Evolutionary conservation across 208 protist genomes (phyloP).

Genomic region (Crithidia expoeki): DNA sequence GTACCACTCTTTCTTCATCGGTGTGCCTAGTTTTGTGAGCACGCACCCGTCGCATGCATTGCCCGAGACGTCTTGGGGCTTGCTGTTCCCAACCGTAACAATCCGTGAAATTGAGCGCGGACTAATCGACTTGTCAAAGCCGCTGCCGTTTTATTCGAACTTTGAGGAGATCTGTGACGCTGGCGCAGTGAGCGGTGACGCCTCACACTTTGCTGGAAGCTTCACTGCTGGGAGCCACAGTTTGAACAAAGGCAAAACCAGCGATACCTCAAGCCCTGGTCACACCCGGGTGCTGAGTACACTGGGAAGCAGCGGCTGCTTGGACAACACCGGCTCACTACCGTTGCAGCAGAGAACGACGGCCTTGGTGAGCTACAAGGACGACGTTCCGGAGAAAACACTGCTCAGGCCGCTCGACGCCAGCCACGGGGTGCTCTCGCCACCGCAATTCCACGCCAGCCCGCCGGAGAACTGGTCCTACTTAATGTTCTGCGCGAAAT

Average conservation of each 20-base stretch:
- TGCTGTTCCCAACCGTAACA: constrained; percentile 59
- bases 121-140: constrained; percentile 25
- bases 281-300: constrained; percentile 26
- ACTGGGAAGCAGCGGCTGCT: constrained; percentile 24
- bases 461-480: constrained; percentile 54
- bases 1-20: constrained; percentile 69
- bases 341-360: constrained; percentile 24
- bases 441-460: constrained; percentile 28
- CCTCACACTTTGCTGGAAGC: constrained; percentile 15
- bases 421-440: constrained; percentile 21
- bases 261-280: constrained; percentile 6
- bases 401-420: constrained; percentile 3
- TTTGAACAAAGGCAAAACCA: constrained; percentile 18
- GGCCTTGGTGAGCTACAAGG: constrained; percentile 23
- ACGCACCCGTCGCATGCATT: constrained; percentile 42
- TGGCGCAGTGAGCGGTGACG: constrained; percentile 17
- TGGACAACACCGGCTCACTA: constrained; percentile 18
- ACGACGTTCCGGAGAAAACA: constrained; percentile 8
- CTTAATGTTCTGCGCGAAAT: constrained; percentile 57
- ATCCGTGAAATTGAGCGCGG: constrained; percentile 39
- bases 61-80: constrained; percentile 44
- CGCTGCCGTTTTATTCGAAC: constrained; percentile 40
- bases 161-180: constrained; percentile 47
- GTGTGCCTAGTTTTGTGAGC: constrained; percentile 52
- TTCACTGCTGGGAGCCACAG: constrained; percentile 16